Base-by-base conservation (phyloP, 2,329 filamentous ascomycete genomes). In the Sporothrix mexicana region DNA sequence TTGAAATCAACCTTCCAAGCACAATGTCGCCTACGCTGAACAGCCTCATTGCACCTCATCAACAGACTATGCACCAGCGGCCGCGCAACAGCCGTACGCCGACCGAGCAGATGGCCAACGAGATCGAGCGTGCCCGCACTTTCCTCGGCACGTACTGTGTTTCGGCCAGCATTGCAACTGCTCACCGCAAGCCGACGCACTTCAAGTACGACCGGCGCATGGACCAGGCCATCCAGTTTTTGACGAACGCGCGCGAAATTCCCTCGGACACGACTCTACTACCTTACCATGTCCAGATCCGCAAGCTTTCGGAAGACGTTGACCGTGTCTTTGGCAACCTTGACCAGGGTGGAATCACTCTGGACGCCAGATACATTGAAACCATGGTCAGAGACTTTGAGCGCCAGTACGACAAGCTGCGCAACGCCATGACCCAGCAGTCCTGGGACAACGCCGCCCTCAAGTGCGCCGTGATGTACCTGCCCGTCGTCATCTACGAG, bases 231-330 rank as follows among this genome's bases (percentile, higher is more conserved):
- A 57, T 45, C 66, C 74, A 76, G 41, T 64, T 76, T 9, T 43
- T 77, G 3, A 47, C 69, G 2, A 68, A 66, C 3, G 70, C 72
- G 2, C 68, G 70, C 8, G 72, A 72, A 2, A 61, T 57, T 1
- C 59, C 73, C 9, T 74, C 73, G 0, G 76, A 77, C 47, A 17
- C 45, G 6, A 43, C 73, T 9, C 69, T 77, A 2, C 13, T 77
- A 3, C 72, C 74, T 0, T 72, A 72, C 47, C 73, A 75, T 30
- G 71, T 77, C 13, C 73, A 74, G n/a, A 41, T 73, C 1, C 74
- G 76, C 57, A 74, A 73, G 62, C 61, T 77, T n/a, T 59, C 71
- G 12, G 76, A 77, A 57, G 75, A 77, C n/a, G 66, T 77, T 0
- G 70, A 75, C 23, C 72, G 74, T 0, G 66, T 74, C 12, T 75